Percentiles rank a stretch among this genome's conserved stretches.
Conservation (phyloP, 139 green algal species). For the Pseudopediastrum boryanum region DNA sequence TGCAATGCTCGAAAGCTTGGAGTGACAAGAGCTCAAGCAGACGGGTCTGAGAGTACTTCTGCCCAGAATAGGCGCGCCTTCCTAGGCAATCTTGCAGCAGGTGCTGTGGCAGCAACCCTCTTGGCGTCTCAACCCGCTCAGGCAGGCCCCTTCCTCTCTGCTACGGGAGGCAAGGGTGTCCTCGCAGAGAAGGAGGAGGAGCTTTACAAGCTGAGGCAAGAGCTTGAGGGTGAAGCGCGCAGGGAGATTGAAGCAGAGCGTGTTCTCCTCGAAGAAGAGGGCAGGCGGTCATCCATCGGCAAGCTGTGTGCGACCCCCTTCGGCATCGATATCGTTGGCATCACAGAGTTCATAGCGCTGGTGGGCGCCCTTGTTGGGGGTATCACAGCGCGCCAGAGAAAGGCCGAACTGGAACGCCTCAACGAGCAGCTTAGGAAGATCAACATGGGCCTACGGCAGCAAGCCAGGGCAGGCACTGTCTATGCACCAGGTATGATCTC, state of each 20-base stretch:
- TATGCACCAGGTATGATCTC: conserved; percentile 88
- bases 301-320: conserved; percentile 95
- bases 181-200: conserved; percentile 79
- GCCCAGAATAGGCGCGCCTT: too few relatives aligned
- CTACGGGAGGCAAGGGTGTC: conserved; percentile 48
- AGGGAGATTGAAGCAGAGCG: conserved; percentile 50
- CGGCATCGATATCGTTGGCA: conserved; percentile 95
- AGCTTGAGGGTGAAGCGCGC: conserved; percentile 67
- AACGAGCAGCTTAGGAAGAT: conserved; percentile 93
- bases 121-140: too few relatives aligned
- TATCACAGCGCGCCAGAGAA: conserved; percentile 77
- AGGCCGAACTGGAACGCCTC: conserved; percentile 87
- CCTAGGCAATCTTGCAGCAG: too few relatives aligned
- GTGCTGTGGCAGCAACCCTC: too few relatives aligned
- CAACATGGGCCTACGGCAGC: conserved; percentile 88
- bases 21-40: too few relatives aligned
- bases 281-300: conserved; percentile 51
- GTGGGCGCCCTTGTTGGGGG: conserved; percentile 76
- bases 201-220: conserved; percentile 65
- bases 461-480: conserved; percentile 85
- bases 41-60: too few relatives aligned
- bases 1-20: too few relatives aligned
- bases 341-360: conserved; percentile 90
- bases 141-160: too few relatives aligned
- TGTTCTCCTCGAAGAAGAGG: conserved; percentile 57